Evolutionary conservation across 305 asterid genomes (phyloP).

Genomic region (Solanum hybrid): DNA sequence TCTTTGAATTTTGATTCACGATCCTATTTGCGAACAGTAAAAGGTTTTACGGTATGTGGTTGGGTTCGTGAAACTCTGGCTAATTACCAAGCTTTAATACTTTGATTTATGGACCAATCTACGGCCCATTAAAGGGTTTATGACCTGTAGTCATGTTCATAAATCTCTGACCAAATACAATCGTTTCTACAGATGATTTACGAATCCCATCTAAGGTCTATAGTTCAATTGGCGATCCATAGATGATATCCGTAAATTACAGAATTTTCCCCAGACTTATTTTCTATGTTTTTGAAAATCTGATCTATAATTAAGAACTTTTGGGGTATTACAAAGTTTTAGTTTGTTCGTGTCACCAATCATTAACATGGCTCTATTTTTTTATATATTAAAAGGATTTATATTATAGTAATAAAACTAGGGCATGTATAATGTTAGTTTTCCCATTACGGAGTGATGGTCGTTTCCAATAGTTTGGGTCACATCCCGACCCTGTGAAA

Average conservation of each 20-base stretch:
- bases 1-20: no score
- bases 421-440: neutral
- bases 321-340: neutral
- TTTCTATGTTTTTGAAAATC: no score
- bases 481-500: neutral
- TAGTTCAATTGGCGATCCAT: neutral
- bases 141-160: neutral
- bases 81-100: no score
- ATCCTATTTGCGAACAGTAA: neutral
- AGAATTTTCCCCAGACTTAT: neutral
- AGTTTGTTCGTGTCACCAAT: neutral
- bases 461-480: neutral
- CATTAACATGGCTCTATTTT: neutral
- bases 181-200: rapidly evolving
- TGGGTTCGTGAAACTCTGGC: neutral
- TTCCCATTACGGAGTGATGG: neutral
- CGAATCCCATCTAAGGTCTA: no score
- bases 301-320: neutral
- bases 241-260: no score
- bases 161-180: neutral
- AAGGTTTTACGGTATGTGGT: neutral
- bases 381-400: neutral
- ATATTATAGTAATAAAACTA: no score
- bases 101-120: neutral
- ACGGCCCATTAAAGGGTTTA: neutral